These are phyloP conservation scores for Amanita exitialis DNA, from an alignment of 768 basidiomycete genomes.

Conservation along the genomic window DNA sequence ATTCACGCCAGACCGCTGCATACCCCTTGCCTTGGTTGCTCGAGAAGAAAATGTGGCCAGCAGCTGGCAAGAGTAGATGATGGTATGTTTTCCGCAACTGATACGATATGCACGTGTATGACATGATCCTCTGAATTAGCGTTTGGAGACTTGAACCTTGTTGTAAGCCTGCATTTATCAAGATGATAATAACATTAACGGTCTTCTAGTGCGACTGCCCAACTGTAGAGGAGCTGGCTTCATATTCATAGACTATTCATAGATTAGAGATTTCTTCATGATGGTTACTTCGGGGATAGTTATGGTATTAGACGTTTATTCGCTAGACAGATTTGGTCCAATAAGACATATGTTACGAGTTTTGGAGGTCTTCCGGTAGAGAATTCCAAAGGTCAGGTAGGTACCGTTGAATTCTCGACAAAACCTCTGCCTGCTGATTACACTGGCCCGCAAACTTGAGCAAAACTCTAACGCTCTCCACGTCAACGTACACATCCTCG, in stretches of 20 bases:
- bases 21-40: slow-evolving; percentile 78
- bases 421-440: slow-evolving; percentile 33
- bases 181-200: slow-evolving; percentile 8
- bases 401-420: slow-evolving; percentile 30
- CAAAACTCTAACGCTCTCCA: slow-evolving; percentile 41
- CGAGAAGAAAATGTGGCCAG: slow-evolving; percentile 96
- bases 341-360: slow-evolving; percentile 10
- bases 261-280: slow-evolving; percentile 9
- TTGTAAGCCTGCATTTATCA: slow-evolving; percentile 40
- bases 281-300: neutral
- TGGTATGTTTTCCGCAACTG: slow-evolving; percentile 38
- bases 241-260: slow-evolving; percentile 8
- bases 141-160: slow-evolving; percentile 86
- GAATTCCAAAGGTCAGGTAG: slow-evolving; percentile 29
- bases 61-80: slow-evolving; percentile 89
- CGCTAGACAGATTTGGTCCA: slow-evolving; percentile 15
- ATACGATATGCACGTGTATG: neutral
- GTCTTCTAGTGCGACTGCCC: slow-evolving; percentile 69
- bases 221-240: slow-evolving; percentile 68
- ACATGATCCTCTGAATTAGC: slow-evolving; percentile 31
- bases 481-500: slow-evolving; percentile 34
- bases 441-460: slow-evolving; percentile 39
- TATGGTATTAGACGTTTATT: slow-evolving; percentile 37
- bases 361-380: slow-evolving; percentile 17
- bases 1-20: slow-evolving; percentile 82